Base-by-base conservation (phyloP, 345 rosid species). In the Populus alba region DNA sequence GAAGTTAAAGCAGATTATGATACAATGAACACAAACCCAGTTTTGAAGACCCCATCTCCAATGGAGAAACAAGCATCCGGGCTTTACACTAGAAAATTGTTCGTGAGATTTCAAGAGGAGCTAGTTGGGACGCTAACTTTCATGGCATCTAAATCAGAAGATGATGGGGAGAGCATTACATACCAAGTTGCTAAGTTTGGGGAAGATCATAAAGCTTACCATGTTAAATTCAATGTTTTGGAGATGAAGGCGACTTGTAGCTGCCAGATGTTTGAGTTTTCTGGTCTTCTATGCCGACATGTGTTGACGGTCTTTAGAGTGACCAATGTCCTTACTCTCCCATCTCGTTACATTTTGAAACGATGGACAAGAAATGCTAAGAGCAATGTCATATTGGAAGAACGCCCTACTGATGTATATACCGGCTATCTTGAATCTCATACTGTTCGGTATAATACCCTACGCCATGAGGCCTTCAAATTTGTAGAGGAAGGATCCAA, bases 341-440 rank as follows among this genome's bases (percentile, higher is more conserved):
- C 98, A 70, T 79, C 91, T 66, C 91, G 84, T 38, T 93, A 90
- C 74, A 23, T 91, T 37, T 79, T 89, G 55, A 91, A 87, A 83
- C 86, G 96, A 81, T 93, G 98, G 98, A 91, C 96, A 62, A 89
- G 92, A 82, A 85, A 88, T 83, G 94, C 94, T 73, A 91, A 86
- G 86, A 83, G 69, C 37, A 66, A 35, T 29, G 78, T 73, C 82
- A 71, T 27, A 37, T 71, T 69, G 61, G 89, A 85, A 27, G 90
- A 87, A 74, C 81, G 22, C 61, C 76, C 83, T 73, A 67, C 89
- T 45, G 90, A 86, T 37, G 68, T 81, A 81, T 68, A 84, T 17
- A 83, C 74, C 68, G 76, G 68, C 79, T 82, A 84, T 82, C 88
- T 67, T 70, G 97, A 88, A 67, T 86, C 94, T 77, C 78, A 82